Percentiles rank a stretch among this genome's conserved stretches.
Evolutionary conservation across 208 protist genomes (phyloP).

Genomic region (Acanthamoeba healyi): DNA sequence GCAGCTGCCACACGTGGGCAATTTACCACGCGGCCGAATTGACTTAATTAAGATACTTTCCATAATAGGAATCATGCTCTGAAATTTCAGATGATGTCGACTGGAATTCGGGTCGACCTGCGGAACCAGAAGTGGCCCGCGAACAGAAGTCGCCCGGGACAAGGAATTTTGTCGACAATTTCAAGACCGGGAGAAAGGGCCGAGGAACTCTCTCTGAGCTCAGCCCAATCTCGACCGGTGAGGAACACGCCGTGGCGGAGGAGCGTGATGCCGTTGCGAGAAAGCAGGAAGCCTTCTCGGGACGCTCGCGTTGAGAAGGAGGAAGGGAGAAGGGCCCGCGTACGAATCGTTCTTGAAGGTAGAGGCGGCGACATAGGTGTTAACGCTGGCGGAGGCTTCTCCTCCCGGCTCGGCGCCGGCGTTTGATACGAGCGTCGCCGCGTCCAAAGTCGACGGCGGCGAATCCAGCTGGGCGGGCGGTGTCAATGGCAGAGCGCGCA

Average conservation of each 20-base stretch:
- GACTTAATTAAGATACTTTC: background rate
- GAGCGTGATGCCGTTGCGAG: background rate
- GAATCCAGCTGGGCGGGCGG: background rate
- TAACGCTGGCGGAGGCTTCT: too few species aligned
- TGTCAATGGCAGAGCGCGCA: background rate
- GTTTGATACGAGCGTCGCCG: background rate
- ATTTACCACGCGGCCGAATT: background rate
- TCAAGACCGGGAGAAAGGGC: background rate
- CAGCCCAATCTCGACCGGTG: background rate
- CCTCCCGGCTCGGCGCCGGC: background rate
- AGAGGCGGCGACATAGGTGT: background rate
- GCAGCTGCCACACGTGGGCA: background rate
- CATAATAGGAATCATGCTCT: background rate
- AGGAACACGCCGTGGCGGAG: background rate
- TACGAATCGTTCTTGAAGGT: conserved; percentile 33
- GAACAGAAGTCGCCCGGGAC: conserved; percentile 35
- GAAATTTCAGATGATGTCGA: conserved; percentile 15
- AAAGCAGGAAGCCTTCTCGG: background rate
- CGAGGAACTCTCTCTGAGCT: background rate
- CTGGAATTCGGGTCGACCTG: background rate
- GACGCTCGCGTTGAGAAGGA: background rate
- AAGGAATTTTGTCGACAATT: too few species aligned
- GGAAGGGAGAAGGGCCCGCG: background rate
- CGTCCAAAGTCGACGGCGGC: background rate
- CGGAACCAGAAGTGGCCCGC: background rate